phyloP scores from a whole-genome alignment of 2,329 filamentous ascomycete genomes.

The Sordariomycetes sp. region DNA sequence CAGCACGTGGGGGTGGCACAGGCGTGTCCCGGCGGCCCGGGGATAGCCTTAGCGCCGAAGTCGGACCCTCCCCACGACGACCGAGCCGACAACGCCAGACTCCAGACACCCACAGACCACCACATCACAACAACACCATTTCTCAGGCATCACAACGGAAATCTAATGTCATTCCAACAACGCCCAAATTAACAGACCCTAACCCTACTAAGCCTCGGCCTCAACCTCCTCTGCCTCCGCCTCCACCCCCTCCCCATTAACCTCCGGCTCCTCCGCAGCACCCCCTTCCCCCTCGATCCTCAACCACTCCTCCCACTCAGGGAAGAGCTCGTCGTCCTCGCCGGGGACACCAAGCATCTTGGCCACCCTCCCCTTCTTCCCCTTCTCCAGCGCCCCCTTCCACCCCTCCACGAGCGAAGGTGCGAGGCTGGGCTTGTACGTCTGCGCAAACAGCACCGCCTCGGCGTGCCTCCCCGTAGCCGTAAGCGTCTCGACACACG shows the following conservation, averaged over 20 bases:
- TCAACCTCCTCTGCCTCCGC: constrained; percentile 10
- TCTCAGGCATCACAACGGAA: no score
- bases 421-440: constrained; percentile 77
- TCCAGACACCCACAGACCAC: no score
- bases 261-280: constrained; percentile 7
- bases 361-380: constrained; percentile 72
- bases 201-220: not conserved
- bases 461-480: constrained; percentile 73
- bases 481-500: constrained; percentile 66
- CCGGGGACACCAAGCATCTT: constrained; percentile 73
- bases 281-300: constrained; percentile 63
- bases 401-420: constrained; percentile 57
- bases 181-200: no score
- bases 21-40: no score
- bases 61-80: no score
- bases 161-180: no score
- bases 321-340: constrained; percentile 80
- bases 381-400: constrained; percentile 75
- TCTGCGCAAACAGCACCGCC: constrained; percentile 84
- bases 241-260: constrained; percentile 9
- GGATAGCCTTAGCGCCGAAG: no score
- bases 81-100: no score
- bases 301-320: constrained; percentile 89
- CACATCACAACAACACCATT: no score
- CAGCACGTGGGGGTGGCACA: no score